A percentile compares a stretch with the other conserved stretches of the same genome.
phyloP scores from a whole-genome alignment of 352 stramenopile genomes.

The Globisporangium iwayamae region DNA sequence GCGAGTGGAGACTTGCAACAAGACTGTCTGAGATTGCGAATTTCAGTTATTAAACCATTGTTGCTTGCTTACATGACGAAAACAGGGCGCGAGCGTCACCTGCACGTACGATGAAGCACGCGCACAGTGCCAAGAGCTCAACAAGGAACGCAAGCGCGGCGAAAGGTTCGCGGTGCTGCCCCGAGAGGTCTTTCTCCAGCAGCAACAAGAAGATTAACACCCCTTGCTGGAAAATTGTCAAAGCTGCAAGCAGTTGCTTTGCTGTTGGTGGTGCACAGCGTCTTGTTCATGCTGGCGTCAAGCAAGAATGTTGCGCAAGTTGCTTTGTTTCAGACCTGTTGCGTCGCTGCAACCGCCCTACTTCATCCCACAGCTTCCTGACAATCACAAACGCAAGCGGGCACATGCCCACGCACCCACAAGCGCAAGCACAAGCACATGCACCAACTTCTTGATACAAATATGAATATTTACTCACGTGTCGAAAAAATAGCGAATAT shows the following conservation, averaged over 20 bases:
- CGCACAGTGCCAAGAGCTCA: constrained; percentile 39
- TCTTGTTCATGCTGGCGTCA: background rate
- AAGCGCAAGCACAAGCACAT: background rate
- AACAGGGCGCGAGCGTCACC: constrained; percentile 33
- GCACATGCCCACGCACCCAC: background rate
- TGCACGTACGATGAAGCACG: constrained; percentile 60
- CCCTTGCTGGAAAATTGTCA: background rate
- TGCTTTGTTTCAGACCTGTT: background rate
- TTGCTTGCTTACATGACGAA: background rate
- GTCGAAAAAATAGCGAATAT: constrained; percentile 8
- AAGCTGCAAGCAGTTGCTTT: background rate
- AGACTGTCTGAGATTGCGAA: background rate
- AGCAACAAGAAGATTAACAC: constrained; percentile 11
- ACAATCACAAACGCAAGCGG: too few relatives aligned
- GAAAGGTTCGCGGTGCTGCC: constrained; percentile 44
- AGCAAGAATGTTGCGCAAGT: background rate
- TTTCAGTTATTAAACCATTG: background rate
- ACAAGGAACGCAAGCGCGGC: constrained; percentile 41
- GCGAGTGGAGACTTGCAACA: background rate
- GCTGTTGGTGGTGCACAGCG: background rate
- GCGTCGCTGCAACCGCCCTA: too few relatives aligned
- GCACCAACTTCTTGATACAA: constrained; percentile 1
- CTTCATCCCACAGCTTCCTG: too few relatives aligned
- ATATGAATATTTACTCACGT: constrained; percentile 8
- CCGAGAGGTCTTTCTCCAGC: constrained; percentile 37